Base-by-base conservation (phyloP, 75 land plant genomes). In the Chamaecyparis obtusa region DNA sequence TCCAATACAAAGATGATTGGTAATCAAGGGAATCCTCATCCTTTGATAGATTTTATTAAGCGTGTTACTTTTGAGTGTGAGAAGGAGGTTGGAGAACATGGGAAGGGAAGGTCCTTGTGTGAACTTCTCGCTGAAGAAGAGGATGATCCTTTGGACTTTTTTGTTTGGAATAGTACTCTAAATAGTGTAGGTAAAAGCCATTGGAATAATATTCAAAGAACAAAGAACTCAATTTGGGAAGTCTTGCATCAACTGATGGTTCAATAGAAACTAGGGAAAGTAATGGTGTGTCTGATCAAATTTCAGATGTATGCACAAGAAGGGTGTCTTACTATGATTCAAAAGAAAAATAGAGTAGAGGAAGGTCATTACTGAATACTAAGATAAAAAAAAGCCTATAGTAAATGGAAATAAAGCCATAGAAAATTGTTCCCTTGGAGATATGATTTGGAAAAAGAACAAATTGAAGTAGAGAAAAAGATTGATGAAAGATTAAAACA, bases 371-470 rank as follows among this genome's bases (percentile, higher is more conserved):
- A 48, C 60, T 89, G 78, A 85, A 90, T 86, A 90, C 93, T 13
- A 92, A 91, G 74, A 36, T 95, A n/a, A 78, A 93, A 88, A 67
- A 86, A 89, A 37, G 92, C 90, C 74, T 88, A 93, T 3, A 92
- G 83, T 83, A 92, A 48, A 89, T 81, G 88, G 43, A 94, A 91
- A 80, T 92, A 93, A 64, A 83, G 89, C 81, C 87, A 84, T 37
- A 87, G 86, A 56, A 90, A 74, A 14, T 84, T 89, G 74, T 88
- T 91, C 67, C 93, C 91, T 16, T 92, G 94, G 92, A 88, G 87
- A 83, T 90, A 90, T 88, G 90, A 91, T 54, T 88, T 87, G 87
- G 91, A 91, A 35, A 92, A 92, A 83, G 97, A 96, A 89, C 88
- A 84, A 48, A 39, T 85, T 57, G 84, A 88, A 43, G 85, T 69